A percentile compares a stretch with the other conserved stretches of the same genome.
Evolutionary conservation across 108 stramenopile species (phyloP).

Genomic region (Skeletonema potamos): DNA sequence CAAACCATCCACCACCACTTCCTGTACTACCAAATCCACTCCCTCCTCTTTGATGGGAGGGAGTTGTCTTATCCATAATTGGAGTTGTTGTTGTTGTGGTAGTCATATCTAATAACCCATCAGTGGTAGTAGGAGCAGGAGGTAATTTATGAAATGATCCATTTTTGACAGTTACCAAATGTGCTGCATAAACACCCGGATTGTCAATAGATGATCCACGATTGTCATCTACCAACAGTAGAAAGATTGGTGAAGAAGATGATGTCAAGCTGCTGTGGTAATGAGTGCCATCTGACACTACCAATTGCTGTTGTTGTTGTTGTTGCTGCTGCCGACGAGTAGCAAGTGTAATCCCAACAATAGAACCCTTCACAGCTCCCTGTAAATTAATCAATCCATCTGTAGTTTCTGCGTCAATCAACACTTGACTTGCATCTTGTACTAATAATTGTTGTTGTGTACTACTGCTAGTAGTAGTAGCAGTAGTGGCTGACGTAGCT

Average conservation of each 20-base stretch:
- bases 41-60: background rate
- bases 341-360: slow-evolving; percentile 36
- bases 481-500: no score
- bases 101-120: background rate
- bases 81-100: background rate
- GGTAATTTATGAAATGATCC: slow-evolving; percentile 61
- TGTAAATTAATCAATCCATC: slow-evolving; percentile 19
- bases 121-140: background rate
- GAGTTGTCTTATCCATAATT: background rate
- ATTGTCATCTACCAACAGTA: slow-evolving; percentile 81
- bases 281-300: background rate
- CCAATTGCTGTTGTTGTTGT: slow-evolving; percentile 12
- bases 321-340: slow-evolving; percentile 8
- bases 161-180: slow-evolving; percentile 59
- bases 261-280: background rate
- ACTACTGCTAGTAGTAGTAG: background rate
- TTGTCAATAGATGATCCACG: slow-evolving; percentile 33
- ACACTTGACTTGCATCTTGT: slow-evolving; percentile 10
- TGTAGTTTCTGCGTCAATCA: slow-evolving; percentile 4
- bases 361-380: slow-evolving; percentile 35
- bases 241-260: slow-evolving; percentile 49
- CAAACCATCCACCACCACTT: background rate
- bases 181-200: slow-evolving; percentile 63
- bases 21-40: slow-evolving; percentile 2
- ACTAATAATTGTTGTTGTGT: background rate